phyloP scores from a whole-genome alignment of 2,329 filamentous ascomycete genomes.

The Elsinoe batatas region DNA sequence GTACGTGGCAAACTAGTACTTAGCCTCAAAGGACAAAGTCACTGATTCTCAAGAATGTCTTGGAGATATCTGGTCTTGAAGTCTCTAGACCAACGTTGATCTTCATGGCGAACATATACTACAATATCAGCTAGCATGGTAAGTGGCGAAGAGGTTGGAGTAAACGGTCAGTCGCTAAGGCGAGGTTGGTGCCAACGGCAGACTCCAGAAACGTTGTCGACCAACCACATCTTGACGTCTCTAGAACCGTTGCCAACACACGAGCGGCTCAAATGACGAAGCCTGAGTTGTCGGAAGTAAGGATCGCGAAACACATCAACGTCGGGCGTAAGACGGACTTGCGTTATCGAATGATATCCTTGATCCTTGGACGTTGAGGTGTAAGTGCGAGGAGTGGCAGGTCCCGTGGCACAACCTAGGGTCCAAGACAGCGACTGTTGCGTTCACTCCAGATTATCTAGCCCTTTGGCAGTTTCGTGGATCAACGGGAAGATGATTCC shows the following conservation, averaged over 20 bases:
- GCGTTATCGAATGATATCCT: not conserved
- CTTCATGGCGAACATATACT: not conserved
- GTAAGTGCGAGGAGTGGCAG: too few relatives aligned
- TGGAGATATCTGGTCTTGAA: not conserved
- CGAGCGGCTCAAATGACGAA: not conserved
- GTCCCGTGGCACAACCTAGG: not conserved
- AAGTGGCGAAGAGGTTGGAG: not conserved
- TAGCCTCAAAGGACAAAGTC: not conserved
- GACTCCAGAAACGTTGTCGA: not conserved
- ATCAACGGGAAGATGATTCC: too few relatives aligned
- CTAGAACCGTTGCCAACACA: slow-evolving; percentile 1
- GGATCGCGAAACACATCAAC: not conserved
- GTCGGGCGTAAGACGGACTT: not conserved
- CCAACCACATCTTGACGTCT: not conserved
- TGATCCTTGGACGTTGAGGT: too few relatives aligned
- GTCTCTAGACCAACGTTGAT: slow-evolving; percentile 2
- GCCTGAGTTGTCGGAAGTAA: not conserved
- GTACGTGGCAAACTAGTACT: not conserved
- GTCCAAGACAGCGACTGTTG: not conserved
- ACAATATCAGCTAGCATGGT: not conserved
- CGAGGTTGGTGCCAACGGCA: not conserved
- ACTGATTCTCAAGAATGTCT: not conserved
- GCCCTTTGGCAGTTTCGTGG: too few relatives aligned
- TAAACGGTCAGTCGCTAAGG: not conserved
- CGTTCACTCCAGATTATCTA: too few relatives aligned